Percentiles rank a stretch among this genome's conserved stretches.
Evolutionary conservation across 306 rosid species (phyloP).

Genomic region (Dalbergia cochinchinensis): DNA sequence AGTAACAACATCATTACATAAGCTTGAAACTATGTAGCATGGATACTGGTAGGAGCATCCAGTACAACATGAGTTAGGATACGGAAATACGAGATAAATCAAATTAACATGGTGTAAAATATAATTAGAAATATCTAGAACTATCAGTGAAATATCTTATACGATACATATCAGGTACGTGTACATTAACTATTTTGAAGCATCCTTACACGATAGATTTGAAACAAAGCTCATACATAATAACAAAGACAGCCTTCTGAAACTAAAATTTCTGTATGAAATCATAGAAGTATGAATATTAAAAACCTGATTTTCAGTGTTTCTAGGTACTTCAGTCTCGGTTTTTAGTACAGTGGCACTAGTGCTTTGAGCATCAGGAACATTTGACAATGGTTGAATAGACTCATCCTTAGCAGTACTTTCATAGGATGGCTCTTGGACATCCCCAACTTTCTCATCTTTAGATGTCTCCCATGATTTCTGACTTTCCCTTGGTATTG

Average conservation of each 20-base stretch:
- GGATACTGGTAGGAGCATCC: no score
- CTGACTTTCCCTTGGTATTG: slow-evolving; percentile 43
- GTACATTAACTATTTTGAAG: no score
- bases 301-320: slow-evolving; percentile 57
- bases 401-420: slow-evolving; percentile 33
- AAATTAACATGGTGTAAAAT: no score
- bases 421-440: slow-evolving; percentile 46
- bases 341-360: slow-evolving; percentile 25
- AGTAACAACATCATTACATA: slow-evolving; percentile 4
- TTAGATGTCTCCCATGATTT: slow-evolving; percentile 31
- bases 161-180: no score
- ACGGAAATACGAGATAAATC: no score
- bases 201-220: no score
- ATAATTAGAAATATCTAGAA: no score
- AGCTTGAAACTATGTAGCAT: background rate
- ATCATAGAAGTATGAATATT: background rate
- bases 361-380: slow-evolving; percentile 45
- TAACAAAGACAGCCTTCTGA: background rate
- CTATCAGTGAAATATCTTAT: no score
- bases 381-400: slow-evolving; percentile 46
- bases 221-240: background rate
- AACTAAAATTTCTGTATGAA: background rate
- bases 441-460: slow-evolving; percentile 52
- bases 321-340: slow-evolving; percentile 44
- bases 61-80: no score